Evolutionary conservation across 2,329 filamentous ascomycete species (phyloP), one percentile per base, ranked within the genome.

Genomic region (Curvularia lunata): DNA sequence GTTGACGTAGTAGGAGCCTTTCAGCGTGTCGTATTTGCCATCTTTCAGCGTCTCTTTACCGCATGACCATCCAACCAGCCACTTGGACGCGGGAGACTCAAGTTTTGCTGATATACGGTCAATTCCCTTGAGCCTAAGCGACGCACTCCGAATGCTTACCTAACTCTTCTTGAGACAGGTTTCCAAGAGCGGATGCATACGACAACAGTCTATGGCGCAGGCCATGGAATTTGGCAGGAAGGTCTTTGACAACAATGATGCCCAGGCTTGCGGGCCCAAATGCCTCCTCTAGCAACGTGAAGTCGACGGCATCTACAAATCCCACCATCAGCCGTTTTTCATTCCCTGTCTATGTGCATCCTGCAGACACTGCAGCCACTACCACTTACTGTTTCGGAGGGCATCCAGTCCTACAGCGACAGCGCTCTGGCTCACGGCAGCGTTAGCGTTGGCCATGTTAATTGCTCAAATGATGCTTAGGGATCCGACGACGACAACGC

Each of bases 211-310:
- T 85, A 58, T 85, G 85, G 59, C 95, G 86, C 42, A 97, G 80
- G n/a, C 84, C 78, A 13, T 84, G 77, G 69, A 96, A 99, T 51
- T 86, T 82, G 5, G 83, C 62, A 0, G 92, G 91, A 0, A 98
- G 85, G 73, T 92, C 91, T 73, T 90, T 92, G 47, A 99, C 93
- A n/a, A 98, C 81, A 54, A 99, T 88, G 51, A 99, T 97, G 0
- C 95, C 95, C 12, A 98, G 82, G 2, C 92, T 97, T 25, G 91
- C 87, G 1, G 93, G 92, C 0, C 95, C 95, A 74, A 99, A 98
- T 0, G 95, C 95, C 66, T 89, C 78, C 68, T 91, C 85, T 10
- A 95, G 83, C 0, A 85, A 85, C 54, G 86, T 83, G 51, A 91
- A 89, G 0, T 89, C 83, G 45, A 94, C 82, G 56, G 83, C 84